phyloP scores from a whole-genome alignment of 2,329 filamentous ascomycete genomes.

The Tolypocladium cylindrosporum region DNA sequence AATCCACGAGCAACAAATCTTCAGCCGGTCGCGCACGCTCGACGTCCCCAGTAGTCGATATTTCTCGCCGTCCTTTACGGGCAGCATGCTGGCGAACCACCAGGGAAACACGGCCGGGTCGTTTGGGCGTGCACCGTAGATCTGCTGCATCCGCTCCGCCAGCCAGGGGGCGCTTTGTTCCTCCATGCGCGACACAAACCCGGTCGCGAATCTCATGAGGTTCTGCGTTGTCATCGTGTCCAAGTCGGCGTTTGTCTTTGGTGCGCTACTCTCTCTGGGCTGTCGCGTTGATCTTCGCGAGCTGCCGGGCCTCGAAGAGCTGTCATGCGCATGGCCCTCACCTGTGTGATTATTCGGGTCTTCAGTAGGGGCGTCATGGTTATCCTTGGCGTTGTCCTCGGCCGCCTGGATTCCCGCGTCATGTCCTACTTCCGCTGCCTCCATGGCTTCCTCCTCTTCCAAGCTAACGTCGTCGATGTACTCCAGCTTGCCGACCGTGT shows the following conservation, averaged over 20 bases:
- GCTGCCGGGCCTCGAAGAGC: neutral
- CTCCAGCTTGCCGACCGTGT: constrained; percentile 65
- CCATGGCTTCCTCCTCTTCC: constrained; percentile 67
- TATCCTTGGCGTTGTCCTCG: neutral
- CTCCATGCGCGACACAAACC: constrained; percentile 62
- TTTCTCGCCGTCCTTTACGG: constrained; percentile 68
- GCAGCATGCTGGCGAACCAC: constrained; percentile 80
- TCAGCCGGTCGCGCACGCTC: constrained; percentile 71
- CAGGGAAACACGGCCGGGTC: constrained; percentile 75
- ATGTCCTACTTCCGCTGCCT: constrained; percentile 49
- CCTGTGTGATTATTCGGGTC: neutral
- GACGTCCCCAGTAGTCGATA: constrained; percentile 63
- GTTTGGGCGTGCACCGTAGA: constrained; percentile 67
- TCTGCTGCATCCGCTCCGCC: constrained; percentile 57
- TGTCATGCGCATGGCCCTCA: too few species aligned
- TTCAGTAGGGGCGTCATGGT: neutral
- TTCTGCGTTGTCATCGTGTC: constrained; percentile 55
- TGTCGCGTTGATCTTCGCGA: neutral
- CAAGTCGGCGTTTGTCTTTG: constrained; percentile 6
- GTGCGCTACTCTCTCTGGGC: neutral
- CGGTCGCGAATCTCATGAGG: constrained; percentile 53
- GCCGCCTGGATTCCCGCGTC: neutral
- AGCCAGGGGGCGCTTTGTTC: constrained; percentile 64
- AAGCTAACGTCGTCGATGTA: constrained; percentile 73
- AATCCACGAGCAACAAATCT: constrained; percentile 76